These are phyloP conservation scores for Podila epigama DNA, from an alignment of 192 early-diverging fungal genomes.

Conservation along the genomic window DNA sequence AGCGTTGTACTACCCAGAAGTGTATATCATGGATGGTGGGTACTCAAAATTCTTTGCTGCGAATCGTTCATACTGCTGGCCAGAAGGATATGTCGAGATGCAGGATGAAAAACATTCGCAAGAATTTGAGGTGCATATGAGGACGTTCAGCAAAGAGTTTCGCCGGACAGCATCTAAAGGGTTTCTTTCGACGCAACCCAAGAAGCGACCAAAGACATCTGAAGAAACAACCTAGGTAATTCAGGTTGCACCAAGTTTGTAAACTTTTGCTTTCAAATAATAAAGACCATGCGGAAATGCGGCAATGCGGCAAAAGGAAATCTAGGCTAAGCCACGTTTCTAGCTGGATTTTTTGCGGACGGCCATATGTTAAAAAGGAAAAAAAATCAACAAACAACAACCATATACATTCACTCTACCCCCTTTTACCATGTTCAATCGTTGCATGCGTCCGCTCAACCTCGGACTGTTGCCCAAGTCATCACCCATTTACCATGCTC, in stretches of 20 bases:
- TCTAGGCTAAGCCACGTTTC: too few species aligned
- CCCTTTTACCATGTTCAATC: too few species aligned
- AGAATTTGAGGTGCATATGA: slow-evolving; percentile 52
- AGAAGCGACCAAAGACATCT: too few species aligned
- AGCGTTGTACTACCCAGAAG: slow-evolving; percentile 79
- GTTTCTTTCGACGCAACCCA: slow-evolving; percentile 24
- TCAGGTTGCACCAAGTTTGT: too few species aligned
- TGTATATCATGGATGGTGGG: slow-evolving; percentile 87
- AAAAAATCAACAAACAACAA: too few species aligned
- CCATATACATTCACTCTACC: too few species aligned
- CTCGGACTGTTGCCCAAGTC: slow-evolving; percentile 32
- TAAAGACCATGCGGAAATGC: too few species aligned
- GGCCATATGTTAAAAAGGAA: too few species aligned
- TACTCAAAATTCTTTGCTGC: slow-evolving; percentile 76
- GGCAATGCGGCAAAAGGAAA: too few species aligned
- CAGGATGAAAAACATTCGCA: slow-evolving; percentile 62
- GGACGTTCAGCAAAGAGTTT: slow-evolving; percentile 23
- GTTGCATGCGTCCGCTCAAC: slow-evolving; percentile 13
- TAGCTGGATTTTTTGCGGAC: too few species aligned
- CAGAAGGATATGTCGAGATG: slow-evolving; percentile 85
- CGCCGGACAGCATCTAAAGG: slow-evolving; percentile 25
- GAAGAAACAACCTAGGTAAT: too few species aligned
- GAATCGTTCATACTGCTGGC: slow-evolving; percentile 69
- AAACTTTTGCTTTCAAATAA: too few species aligned
- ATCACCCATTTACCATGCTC: slow-evolving; percentile 31